Evolutionary conservation across 768 basidiomycete genomes (phyloP).

Genomic region (Gautieria morchelliformis): DNA sequence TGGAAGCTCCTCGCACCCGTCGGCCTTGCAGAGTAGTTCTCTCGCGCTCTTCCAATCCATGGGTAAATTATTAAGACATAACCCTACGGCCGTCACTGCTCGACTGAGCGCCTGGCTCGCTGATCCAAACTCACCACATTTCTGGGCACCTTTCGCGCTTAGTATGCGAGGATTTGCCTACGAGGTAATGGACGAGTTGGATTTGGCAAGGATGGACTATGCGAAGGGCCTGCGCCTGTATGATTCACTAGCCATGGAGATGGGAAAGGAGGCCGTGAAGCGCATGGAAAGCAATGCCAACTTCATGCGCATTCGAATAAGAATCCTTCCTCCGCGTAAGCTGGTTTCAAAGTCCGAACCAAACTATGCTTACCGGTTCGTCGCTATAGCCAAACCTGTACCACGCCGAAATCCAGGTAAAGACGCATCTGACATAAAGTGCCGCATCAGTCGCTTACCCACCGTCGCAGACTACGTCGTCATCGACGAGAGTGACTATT

Average conservation of each 20-base stretch:
- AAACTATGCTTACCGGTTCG: not conserved
- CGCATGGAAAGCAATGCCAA: slow-evolving; percentile 10
- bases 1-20: not conserved
- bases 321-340: slow-evolving; percentile 10
- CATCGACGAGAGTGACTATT: not conserved
- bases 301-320: slow-evolving; percentile 11
- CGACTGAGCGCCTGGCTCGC: slow-evolving; percentile 9
- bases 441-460: not conserved
- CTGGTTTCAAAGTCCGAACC: not conserved
- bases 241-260: slow-evolving; percentile 3
- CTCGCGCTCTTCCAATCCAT: slow-evolving; percentile 9
- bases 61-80: slow-evolving; percentile 3
- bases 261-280: slow-evolving; percentile 7
- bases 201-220: slow-evolving; percentile 12
- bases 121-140: slow-evolving; percentile 6
- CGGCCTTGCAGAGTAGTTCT: not conserved
- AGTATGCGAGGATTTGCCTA: slow-evolving; percentile 11
- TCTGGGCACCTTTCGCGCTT: slow-evolving; percentile 11
- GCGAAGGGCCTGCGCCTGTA: slow-evolving; percentile 7
- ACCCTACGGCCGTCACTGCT: slow-evolving; percentile 10
- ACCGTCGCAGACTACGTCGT: slow-evolving; percentile 4
- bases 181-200: slow-evolving; percentile 10
- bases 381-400: slow-evolving; percentile 1
- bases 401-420: not conserved
- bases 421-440: not conserved